Evolutionary conservation across 169 alveolate species (phyloP), one percentile per base, ranked within the genome.

Genomic region (Eimeria necatrix): DNA sequence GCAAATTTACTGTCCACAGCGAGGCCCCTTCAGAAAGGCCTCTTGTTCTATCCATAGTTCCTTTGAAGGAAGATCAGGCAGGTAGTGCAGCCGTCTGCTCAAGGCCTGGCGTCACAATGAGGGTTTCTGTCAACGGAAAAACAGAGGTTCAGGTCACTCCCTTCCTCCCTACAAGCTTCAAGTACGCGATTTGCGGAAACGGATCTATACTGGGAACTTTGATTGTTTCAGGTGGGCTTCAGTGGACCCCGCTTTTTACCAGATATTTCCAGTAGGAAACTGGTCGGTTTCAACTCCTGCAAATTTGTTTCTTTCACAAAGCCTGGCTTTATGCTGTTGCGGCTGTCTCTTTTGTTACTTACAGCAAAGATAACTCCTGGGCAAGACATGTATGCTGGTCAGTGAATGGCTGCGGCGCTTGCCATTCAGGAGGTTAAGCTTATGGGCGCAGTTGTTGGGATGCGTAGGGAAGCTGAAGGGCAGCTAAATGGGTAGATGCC

Each of bases 121-220:
- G 76, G 26, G 91, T 32, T 3, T 18, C 59, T 2, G 91, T 83
- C 7, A 59, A 83, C n/a, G 91, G 78, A 68, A 26, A 24, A 41
- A 14, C 78, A 20, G 76, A 52, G 56, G 76, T 83, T 22, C 76
- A 83, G 73, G 61, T 83, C 22, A 46, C 59, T 12, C 26, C 91
- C n/a, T 59, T 83, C 59, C 78, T 56, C 18, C 91, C 91, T 26
- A 18, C 59, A 9, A 83, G 91, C 78, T 10, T 56, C 32, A 53
- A 83, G 59, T 59, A 83, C 76, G 76, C 91, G 59, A 59, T 83
- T 10, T 83, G 91, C 76, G 91, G 78, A 22, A 32, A 83, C 46
- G 91, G 91, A 32, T 83, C 78, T 9, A 52, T 83, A 14, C 18
- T 83, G 26, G 91, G 91, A 53, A 83, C 91, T 1, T 74, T 83